Conservation (phyloP, 768 basidiomycete genomes). For the Lactarius psammicola region DNA sequence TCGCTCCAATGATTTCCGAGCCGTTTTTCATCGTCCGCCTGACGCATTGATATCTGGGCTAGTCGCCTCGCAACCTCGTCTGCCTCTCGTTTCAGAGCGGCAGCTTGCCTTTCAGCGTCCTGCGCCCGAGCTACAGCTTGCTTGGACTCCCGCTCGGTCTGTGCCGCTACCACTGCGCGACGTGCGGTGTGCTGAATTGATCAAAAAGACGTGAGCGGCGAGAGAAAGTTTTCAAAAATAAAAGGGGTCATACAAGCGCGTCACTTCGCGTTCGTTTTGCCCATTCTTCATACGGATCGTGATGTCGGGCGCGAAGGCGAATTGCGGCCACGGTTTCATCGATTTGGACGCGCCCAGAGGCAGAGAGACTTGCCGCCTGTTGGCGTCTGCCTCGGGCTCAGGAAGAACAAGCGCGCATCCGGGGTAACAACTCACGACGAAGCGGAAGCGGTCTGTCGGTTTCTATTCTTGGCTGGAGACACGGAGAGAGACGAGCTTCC, state of each 20-base stretch:
- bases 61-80: conserved; percentile 51
- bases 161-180: conserved; percentile 32
- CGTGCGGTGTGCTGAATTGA: conserved; percentile 41
- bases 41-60: conserved; percentile 42
- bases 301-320: conserved; percentile 42
- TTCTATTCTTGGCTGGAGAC: neutral
- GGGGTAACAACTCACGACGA: conserved; percentile 19
- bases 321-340: conserved; percentile 50
- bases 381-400: conserved; percentile 12
- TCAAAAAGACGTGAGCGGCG: neutral
- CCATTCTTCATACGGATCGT: conserved; percentile 52
- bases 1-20: conserved; percentile 48
- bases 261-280: conserved; percentile 49
- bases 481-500: neutral
- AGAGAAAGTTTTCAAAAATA: neutral
- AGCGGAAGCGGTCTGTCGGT: neutral
- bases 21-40: conserved; percentile 46
- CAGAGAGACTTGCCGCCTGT: neutral
- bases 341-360: conserved; percentile 36
- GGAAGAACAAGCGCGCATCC: neutral
- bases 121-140: conserved; percentile 28
- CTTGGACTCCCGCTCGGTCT: conserved; percentile 24
- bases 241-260: conserved; percentile 40
- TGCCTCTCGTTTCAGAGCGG: conserved; percentile 49
- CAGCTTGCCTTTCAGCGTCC: conserved; percentile 37